phyloP scores from a whole-genome alignment of 345 rosid genomes.

The Salix udensis region DNA sequence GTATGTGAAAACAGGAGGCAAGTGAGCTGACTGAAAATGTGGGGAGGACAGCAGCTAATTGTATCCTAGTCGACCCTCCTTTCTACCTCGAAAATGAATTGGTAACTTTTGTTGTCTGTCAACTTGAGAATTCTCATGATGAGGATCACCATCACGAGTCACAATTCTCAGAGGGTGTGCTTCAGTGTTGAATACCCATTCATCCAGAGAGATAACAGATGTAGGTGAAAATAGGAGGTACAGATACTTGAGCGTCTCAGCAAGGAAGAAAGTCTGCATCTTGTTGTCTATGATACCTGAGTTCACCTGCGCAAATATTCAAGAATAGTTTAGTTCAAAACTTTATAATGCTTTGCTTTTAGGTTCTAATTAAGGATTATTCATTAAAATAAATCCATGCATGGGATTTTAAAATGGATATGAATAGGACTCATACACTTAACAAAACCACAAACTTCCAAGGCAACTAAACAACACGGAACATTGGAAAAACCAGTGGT shows the following conservation, averaged over 20 bases:
- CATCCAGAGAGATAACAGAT: slow-evolving; percentile 72
- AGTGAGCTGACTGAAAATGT: background rate
- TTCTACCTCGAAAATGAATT: background rate
- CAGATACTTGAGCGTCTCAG: slow-evolving; percentile 84
- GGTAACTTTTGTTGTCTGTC: background rate
- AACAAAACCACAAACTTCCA: background rate
- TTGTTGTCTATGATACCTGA: slow-evolving; percentile 77
- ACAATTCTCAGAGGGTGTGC: slow-evolving; percentile 87
- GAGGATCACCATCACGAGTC: background rate
- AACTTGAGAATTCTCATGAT: background rate
- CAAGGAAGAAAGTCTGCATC: slow-evolving; percentile 98
- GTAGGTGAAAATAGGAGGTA: slow-evolving; percentile 89
- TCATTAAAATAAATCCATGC: background rate
- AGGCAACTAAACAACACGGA: background rate
- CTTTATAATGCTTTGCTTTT: background rate
- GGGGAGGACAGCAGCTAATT: background rate
- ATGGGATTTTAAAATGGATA: background rate
- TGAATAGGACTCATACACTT: background rate
- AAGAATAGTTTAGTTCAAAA: background rate
- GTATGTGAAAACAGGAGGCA: too few relatives aligned
- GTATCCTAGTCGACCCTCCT: slow-evolving; percentile 1
- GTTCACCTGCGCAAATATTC: slow-evolving; percentile 52
- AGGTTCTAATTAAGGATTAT: background rate
- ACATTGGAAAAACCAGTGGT: background rate
- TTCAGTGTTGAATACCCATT: slow-evolving; percentile 97